These are phyloP conservation scores for Malus orientalis DNA, from an alignment of 306 rosid genomes.

Conservation along the genomic window DNA sequence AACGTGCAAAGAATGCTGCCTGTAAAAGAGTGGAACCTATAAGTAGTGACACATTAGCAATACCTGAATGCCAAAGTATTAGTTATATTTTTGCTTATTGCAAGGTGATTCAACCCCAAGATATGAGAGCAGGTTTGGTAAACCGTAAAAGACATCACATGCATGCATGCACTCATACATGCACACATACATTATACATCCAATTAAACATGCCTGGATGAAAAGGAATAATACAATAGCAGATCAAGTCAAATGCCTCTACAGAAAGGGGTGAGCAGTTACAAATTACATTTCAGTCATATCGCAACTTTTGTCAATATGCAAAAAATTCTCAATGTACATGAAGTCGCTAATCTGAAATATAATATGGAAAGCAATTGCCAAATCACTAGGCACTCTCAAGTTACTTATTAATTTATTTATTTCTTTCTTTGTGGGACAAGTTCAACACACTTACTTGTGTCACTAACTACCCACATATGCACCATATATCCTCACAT, in stretches of 20 bases:
- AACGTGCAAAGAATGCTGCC: constrained; percentile 69
- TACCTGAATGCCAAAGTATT: not conserved
- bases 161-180: not conserved
- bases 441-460: not conserved
- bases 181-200: not conserved
- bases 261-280: not conserved
- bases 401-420: not conserved
- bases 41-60: not conserved
- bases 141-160: not conserved
- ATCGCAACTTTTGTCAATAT: not conserved
- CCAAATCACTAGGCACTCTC: not conserved
- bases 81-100: not conserved
- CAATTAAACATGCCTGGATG: not conserved
- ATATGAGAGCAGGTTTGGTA: not conserved
- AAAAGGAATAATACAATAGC: not conserved
- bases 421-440: not conserved
- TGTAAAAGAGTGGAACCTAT: constrained; percentile 25
- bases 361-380: not conserved
- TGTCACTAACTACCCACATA: not conserved
- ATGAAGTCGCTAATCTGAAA: not conserved
- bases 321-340: not conserved
- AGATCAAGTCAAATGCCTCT: not conserved
- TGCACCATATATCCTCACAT: not conserved
- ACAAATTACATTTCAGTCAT: not conserved
- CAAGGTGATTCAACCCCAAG: not conserved